phyloP scores from a whole-genome alignment of 257 asterid species.

The Gentiana dahurica region DNA sequence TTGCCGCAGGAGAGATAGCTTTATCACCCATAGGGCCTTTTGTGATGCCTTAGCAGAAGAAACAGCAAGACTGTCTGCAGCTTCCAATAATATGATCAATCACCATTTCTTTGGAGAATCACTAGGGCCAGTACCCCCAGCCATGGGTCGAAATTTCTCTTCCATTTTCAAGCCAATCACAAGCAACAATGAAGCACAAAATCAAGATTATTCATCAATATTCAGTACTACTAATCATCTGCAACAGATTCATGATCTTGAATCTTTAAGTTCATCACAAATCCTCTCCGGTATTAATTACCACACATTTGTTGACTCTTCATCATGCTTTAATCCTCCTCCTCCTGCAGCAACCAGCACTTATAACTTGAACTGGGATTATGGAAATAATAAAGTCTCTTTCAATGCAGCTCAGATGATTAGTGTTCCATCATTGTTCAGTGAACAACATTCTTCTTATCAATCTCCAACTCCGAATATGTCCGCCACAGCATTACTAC shows the following conservation, averaged over 20 bases:
- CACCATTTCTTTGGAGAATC: conserved; percentile 53
- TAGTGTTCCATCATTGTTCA: conserved; percentile 48
- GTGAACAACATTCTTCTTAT: conserved; percentile 34
- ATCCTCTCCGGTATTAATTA: conserved; percentile 12
- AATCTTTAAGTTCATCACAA: conserved; percentile 17
- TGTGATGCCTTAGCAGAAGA: conserved; percentile 93
- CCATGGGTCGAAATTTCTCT: conserved; percentile 40
- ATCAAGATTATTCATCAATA: conserved; percentile 24
- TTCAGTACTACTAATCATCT: conserved; percentile 19
- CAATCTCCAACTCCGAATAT: conserved; percentile 28
- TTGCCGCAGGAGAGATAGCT: conserved; percentile 70
- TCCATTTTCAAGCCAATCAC: conserved; percentile 40
- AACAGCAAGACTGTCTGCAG: conserved; percentile 71
- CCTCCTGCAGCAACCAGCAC: conserved; percentile 1
- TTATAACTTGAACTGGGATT: conserved; percentile 47
- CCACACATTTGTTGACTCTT: conserved; percentile 15
- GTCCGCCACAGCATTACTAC: conserved; percentile 85
- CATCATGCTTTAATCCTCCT: conserved; percentile 15
- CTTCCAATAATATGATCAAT: conserved; percentile 29
- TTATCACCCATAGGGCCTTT: conserved; percentile 90
- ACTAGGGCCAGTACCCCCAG: conserved; percentile 13
- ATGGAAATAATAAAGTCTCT: conserved; percentile 25
- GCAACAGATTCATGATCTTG: conserved; percentile 35
- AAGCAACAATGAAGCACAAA: conserved; percentile 16
- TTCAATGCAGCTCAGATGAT: conserved; percentile 11